Evolutionary conservation across 176 grass and related monocot genomes (phyloP), one percentile per base, ranked within the genome.

Genomic region (Lolium multiflorum): DNA sequence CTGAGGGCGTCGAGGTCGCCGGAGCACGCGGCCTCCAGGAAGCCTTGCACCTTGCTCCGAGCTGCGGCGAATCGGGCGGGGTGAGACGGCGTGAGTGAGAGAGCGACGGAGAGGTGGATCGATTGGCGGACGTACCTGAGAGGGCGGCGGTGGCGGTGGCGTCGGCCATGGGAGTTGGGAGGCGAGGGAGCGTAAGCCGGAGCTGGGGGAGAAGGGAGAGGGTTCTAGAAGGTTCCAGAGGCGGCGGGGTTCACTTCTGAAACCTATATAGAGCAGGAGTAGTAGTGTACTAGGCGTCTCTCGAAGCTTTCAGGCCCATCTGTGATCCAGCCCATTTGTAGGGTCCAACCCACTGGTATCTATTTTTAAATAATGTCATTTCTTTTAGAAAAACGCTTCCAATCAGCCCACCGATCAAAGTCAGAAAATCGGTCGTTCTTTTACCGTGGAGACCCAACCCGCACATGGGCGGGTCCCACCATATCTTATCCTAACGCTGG

Each of bases 11-110:
- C 84, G 56, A 98, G 93, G 79, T 98, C 90, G 35, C 97, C 97
- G 64, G 84, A 57, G 38, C 88, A 72, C 46, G 90, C 96, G 10
- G 96, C 90, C 77, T 98, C 94, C 7, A 96, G 93, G 93, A 98
- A 98, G 0, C 79, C 90, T 60, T 98, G 93, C 43, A 98, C 96
- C 87, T 91, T 94, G 64, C 76, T 83, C 69, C 96, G 84, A 78
- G 90, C 96, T 98, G 90, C 58, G 50, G 61, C 54, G 0, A 81
- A 50, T 26, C 51, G 39, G 16, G n/a, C n/a, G n/a, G 28, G 0
- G 0, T 24, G 66, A 58, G 51, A 56, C 12, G 14, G 7, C 13
- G 65, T 50, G 44, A 8, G 69, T 0, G 43, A 1, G 11, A 28
- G 16, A 3, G 70, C 3, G 12, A 21, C 41, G 41, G 41, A 2